Conservation (phyloP, 2,329 filamentous ascomycete species). For the Pseudogymnoascus verrucosus region DNA sequence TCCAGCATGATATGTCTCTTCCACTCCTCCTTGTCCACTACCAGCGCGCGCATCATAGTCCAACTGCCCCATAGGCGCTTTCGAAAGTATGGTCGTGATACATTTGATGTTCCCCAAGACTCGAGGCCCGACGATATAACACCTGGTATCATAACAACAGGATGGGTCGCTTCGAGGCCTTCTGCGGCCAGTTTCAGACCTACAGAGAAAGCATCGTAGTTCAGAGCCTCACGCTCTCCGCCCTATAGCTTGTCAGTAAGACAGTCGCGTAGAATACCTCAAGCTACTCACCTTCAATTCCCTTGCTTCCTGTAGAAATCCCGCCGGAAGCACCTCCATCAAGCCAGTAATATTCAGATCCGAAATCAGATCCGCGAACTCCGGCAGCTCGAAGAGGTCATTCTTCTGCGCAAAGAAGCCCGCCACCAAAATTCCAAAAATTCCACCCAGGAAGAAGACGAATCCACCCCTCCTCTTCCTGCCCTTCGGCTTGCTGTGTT, state of each 20-base stretch:
- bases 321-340: slow-evolving; percentile 79
- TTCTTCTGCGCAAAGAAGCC: slow-evolving; percentile 85
- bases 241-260: slow-evolving; percentile 43
- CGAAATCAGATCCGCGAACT: slow-evolving; percentile 55
- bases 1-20: slow-evolving; percentile 97
- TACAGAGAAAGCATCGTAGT: slow-evolving; percentile 89
- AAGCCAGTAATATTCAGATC: slow-evolving; percentile 75
- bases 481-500: slow-evolving; percentile 33
- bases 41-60: slow-evolving; percentile 96
- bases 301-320: slow-evolving; percentile 75
- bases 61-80: slow-evolving; percentile 95
- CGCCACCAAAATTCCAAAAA: slow-evolving; percentile 85
- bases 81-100: slow-evolving; percentile 82
- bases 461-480: slow-evolving; percentile 70
- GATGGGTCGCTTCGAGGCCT: slow-evolving; percentile 73
- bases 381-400: slow-evolving; percentile 76
- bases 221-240: slow-evolving; percentile 78
- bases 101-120: slow-evolving; percentile 86
- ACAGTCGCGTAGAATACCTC: slow-evolving; percentile 12
- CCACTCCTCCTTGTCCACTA: slow-evolving; percentile 89
- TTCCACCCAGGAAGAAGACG: slow-evolving; percentile 77
- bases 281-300: slow-evolving; percentile 61
- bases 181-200: slow-evolving; percentile 75
- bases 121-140: slow-evolving; percentile 96
- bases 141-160: slow-evolving; percentile 93